Base-by-base conservation (phyloP, 2,329 filamentous ascomycete species). In the Xylariaceae sp. region DNA sequence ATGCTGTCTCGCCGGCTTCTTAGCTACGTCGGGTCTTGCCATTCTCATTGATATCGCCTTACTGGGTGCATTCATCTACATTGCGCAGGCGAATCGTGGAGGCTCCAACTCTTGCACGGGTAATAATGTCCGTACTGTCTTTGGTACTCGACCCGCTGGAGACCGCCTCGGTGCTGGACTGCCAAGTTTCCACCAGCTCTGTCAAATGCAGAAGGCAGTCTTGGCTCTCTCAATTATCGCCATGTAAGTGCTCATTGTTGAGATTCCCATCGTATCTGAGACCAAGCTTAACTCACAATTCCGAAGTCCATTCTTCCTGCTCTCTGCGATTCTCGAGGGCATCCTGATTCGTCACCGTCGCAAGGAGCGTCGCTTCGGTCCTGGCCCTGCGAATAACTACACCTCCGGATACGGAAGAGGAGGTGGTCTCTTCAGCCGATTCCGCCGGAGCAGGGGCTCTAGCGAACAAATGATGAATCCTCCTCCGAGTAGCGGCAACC, bases 41-140 rank as follows among this genome's bases (percentile, higher is more conserved):
- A 84, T 96, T 63, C 62, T 92, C 23, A 78, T 97, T 52, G 90
- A 97, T 69, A 68, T 94, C 56, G 82, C 82, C 68, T 96, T 96
- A 74, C 76, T 85, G 55, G 90, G 82, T 47, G 85, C 80, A 60
- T 94, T 94, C 78, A 83, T 95, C 70, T 95, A 92, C 70, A 83
- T 97, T 61, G 90, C 92, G 0, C 78, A 87, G 53, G 80, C 90
- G 63, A 92, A 89, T 61, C 82, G 88, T 44, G 75, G 83, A 58
- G 92, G 92, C 44, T 83, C 84, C 0, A 74, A 80, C 61, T 82
- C 76, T 53, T 97, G 92, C 77, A 71, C 62, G 13, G 79, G 75
- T 11, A 76, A 30, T 30, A 30, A 76, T 13, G 80, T 92, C 60
- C 77, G 80, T 52, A 93, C 86, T 13, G 85, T 85, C 5, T 83